Evolutionary conservation across 805 yeast genomes (phyloP).

Genomic region (Ogataea saltuana): DNA sequence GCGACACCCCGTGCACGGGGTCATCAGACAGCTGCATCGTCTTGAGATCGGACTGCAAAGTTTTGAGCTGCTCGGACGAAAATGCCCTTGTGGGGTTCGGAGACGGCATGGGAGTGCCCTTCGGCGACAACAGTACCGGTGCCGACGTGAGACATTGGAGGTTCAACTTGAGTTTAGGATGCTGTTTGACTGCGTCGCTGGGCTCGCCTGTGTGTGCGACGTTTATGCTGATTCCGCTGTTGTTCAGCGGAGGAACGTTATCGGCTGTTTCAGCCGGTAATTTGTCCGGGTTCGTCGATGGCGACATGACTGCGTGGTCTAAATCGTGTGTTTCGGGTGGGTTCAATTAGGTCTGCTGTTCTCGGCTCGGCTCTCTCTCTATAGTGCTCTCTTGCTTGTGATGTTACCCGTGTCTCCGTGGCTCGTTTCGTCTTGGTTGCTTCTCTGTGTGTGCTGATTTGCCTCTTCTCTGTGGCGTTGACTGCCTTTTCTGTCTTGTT

Average conservation of each 20-base stretch:
- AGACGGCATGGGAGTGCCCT: conserved; percentile 33
- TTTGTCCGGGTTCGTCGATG: conserved; percentile 1
- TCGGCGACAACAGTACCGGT: conserved; percentile 34
- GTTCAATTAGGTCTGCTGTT: too few relatives aligned
- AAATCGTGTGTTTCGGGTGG: neutral
- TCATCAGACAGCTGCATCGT: neutral
- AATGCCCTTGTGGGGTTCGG: conserved; percentile 25
- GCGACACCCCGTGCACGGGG: conserved; percentile 3
- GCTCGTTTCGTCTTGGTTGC: too few relatives aligned
- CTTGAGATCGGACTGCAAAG: conserved; percentile 10
- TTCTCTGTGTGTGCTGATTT: too few relatives aligned
- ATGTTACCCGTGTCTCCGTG: too few relatives aligned
- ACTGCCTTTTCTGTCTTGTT: too few relatives aligned
- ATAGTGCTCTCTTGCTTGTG: too few relatives aligned
- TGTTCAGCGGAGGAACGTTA: neutral
- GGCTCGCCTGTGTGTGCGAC: neutral
- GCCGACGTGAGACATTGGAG: conserved; percentile 24
- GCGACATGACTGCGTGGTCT: conserved; percentile 1
- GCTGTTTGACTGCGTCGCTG: conserved; percentile 8
- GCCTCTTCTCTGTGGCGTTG: too few relatives aligned
- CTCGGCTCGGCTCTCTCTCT: too few relatives aligned
- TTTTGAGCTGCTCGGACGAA: conserved; percentile 19
- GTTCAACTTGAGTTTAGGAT: conserved; percentile 26
- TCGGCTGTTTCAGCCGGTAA: neutral
- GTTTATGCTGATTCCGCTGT: neutral